Evolutionary conservation across 768 basidiomycete species (phyloP), one percentile per base, ranked within the genome.

Genomic region (Neoboletus subvelutipes): DNA sequence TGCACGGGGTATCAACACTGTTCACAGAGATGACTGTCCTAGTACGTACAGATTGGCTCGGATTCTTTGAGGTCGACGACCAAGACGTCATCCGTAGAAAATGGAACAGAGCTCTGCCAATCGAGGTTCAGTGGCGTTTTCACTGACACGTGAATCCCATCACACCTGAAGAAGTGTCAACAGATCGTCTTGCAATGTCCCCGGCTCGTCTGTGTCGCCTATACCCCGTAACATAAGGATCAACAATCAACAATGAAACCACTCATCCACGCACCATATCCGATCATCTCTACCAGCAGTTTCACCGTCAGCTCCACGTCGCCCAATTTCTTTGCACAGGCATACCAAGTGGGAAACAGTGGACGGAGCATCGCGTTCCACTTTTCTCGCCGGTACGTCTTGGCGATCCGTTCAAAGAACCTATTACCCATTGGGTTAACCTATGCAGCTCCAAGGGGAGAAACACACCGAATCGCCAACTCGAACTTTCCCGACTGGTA

Each of bases 371-470:
- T 81, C 0, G 80, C 67, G 10, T 77, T 76, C 94, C 94, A 98
- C 49, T 81, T 78, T 70, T 98, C 94, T 50, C 83, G 78, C n/a
- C 89, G 83, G 67, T 97, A 98, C 0, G 87, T 89, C 69, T 85
- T 88, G 1, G 90, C 87, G 57, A 98, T 96, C 15, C 94, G 85
- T 67, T 96, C 95, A 70, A 94, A 93, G 74, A 96, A 98, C 46
- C 92, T 95, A 17, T 12, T 60, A 17, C 20, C 12, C 15, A 17
- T 45, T 29, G 5, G 5, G 15, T 11, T 50, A 2, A 46, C 31
- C 18, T 24, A 3, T 15, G n/a, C 28, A 45, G 2, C 33, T 18
- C 17, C n/a, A 29, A 3, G 0, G 5, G 7, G 8, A 10, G 4
- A 24, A 48, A 46, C 48, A 45, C 55, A 94, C 92, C 88, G 83